Evolutionary conservation across 2,329 filamentous ascomycete species (phyloP).

Genomic region (Cordyceps farinosa): DNA sequence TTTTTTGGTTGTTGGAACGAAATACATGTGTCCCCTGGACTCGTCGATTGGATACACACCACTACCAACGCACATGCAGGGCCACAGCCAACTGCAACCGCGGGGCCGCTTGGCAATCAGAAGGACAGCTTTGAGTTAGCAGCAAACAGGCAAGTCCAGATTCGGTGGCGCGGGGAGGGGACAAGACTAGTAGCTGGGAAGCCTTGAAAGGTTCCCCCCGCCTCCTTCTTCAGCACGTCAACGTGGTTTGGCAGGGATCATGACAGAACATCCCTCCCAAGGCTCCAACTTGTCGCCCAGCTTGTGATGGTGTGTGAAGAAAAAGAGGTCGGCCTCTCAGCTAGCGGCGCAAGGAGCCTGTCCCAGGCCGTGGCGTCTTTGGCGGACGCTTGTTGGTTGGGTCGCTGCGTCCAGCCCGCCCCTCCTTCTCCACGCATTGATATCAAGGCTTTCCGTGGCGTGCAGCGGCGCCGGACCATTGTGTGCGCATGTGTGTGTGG

Average conservation of each 20-base stretch:
- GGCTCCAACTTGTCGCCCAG: neutral
- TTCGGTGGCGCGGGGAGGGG: neutral
- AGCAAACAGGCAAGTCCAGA: neutral
- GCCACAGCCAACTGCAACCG: neutral
- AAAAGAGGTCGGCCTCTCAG: neutral
- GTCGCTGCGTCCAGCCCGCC: neutral
- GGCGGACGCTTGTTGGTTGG: slow-evolving; percentile 7
- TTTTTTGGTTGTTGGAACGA: neutral
- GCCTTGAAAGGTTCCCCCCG: neutral
- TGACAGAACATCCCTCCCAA: neutral
- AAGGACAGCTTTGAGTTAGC: neutral
- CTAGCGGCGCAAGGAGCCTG: neutral
- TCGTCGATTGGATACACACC: neutral
- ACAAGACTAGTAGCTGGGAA: neutral
- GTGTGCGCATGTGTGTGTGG: too few species aligned
- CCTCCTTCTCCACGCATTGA: neutral
- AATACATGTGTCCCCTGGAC: neutral
- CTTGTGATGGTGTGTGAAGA: neutral
- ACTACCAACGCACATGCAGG: neutral
- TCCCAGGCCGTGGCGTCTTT: slow-evolving; percentile 10
- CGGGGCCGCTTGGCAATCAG: slow-evolving; percentile 1
- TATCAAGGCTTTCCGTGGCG: neutral
- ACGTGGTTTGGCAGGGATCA: slow-evolving; percentile 6
- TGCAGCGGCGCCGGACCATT: neutral
- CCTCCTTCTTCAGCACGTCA: neutral